phyloP scores from a whole-genome alignment of 305 asterid genomes.

The Fraxinus paxiana region DNA sequence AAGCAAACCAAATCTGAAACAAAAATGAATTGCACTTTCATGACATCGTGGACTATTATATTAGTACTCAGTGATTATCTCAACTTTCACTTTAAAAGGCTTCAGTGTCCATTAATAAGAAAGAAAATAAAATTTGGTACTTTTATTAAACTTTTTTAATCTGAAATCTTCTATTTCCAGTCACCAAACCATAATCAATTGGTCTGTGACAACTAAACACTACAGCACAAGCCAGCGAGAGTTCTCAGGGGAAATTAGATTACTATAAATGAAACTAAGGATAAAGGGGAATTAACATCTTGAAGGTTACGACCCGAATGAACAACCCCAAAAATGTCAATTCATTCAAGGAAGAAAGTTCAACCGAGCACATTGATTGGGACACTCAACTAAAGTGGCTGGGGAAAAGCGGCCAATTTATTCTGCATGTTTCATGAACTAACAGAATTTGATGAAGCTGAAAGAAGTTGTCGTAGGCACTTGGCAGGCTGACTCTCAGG shows the following conservation, averaged over 20 bases:
- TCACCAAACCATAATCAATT: neutral
- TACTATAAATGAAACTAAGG: neutral
- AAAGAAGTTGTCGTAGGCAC: constrained; percentile 63
- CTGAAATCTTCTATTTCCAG: neutral
- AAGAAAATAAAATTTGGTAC: neutral
- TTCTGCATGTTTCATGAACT: constrained; percentile 72
- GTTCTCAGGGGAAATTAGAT: constrained; percentile 1
- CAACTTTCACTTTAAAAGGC: neutral
- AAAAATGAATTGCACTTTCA: neutral
- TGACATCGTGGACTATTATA: neutral
- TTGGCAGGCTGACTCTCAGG: constrained; percentile 69
- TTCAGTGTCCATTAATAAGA: neutral
- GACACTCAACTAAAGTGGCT: no score
- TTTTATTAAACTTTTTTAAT: neutral
- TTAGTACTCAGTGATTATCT: neutral
- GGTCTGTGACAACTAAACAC: neutral
- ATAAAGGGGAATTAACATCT: constrained; percentile 13
- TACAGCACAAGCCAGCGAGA: neutral
- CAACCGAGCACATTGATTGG: no score
- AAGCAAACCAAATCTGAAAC: neutral
- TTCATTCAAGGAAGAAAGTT: no score
- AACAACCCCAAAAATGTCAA: no score
- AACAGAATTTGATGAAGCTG: constrained; percentile 75
- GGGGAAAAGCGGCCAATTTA: no score
- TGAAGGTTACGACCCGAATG: constrained; percentile 8